Conservation (phyloP, 345 rosid genomes). For the Gossypium bickii region DNA sequence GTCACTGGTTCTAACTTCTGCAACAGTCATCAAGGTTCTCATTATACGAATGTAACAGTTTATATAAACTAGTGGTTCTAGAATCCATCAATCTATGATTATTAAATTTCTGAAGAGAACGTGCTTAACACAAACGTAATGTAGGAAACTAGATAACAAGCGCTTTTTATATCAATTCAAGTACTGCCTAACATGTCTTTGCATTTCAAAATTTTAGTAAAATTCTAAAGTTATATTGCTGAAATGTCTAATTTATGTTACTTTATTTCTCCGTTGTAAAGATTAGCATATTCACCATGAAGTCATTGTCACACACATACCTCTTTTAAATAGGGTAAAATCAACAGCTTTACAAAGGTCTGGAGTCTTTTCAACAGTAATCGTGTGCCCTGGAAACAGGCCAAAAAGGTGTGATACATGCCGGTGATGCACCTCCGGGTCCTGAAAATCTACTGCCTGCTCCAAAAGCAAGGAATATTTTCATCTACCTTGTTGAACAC, state of each 20-base stretch:
- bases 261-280: neutral
- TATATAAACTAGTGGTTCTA: neutral
- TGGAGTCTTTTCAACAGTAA: conserved; percentile 62
- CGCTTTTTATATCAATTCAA: neutral
- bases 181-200: neutral
- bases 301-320: conserved; percentile 26
- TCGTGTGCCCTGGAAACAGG: conserved; percentile 83
- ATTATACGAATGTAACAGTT: neutral
- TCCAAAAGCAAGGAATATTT: neutral
- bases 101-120: neutral
- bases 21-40: neutral
- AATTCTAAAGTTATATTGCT: neutral
- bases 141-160: neutral
- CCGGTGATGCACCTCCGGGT: conserved; percentile 75
- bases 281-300: neutral
- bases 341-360: conserved; percentile 75
- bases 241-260: neutral
- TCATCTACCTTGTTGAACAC: neutral
- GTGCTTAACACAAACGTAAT: neutral
- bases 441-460: conserved; percentile 76
- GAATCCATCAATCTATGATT: neutral
- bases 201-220: conserved; percentile 5
- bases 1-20: neutral
- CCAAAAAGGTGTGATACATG: conserved; percentile 96
- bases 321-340: conserved; percentile 69